Base-by-base conservation (phyloP, 305 asterid genomes). In the Solanum hybrid region DNA sequence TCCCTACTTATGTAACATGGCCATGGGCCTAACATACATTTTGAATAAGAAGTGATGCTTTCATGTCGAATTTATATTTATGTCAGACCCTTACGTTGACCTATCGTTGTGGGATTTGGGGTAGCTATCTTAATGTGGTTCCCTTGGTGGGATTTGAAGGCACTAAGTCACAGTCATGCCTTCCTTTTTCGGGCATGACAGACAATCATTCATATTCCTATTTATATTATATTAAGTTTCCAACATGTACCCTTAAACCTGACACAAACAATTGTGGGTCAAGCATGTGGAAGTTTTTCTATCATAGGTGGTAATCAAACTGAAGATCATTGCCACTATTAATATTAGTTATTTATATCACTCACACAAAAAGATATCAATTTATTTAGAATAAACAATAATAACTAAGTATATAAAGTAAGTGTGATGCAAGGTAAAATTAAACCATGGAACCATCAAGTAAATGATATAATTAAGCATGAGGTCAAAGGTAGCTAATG, bases 401-500 rank as follows among this genome's bases (percentile, higher is more conserved):
- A 85, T 56, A 51, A 56, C 31, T 11, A 85, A 19, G 76, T 12
- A 42, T 32, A 32, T 31, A 22, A 32, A 32, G 72, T 42, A 42
- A 81, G 32, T 1, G 42, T 56, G 19, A 56, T 12, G 45, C 31
- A 56, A 14, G 32, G 35, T 19, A 85, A 85, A 40, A 56, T 32
- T 22, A 60, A 85, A 85, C 35, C 88, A 6, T 22, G n/a, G 76
- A 85, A 85, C 77, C 45, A 56, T 85, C 42, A 32, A 19, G 51
- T 15, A 31, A 56, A 40, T 81, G 69, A 4, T 26, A 26, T 26
- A 81, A 22, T 19, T 31, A 85, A 85, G 45, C 51, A 85, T 56
- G 26, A 85, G 45, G 45, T 85, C 31, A 31, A 85, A 32, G 31
- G 88, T 90, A 91, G 91, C 90, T 89, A 89, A 93, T 92, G 91